Conservation (phyloP, 2,329 filamentous ascomycete genomes). For the Neophaeococcomyces aloes region DNA sequence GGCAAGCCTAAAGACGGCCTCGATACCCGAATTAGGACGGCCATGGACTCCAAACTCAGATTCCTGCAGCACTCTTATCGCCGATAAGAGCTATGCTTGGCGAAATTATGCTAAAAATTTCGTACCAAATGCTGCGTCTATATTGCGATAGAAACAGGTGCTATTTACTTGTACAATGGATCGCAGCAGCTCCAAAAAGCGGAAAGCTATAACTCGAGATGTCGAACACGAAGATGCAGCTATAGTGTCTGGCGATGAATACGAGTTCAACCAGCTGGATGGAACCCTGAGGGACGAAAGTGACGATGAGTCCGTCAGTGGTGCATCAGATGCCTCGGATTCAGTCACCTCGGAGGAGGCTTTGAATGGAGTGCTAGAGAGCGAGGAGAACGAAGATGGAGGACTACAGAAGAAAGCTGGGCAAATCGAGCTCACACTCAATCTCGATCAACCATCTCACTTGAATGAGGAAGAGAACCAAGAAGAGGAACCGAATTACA, state of each 20-base stretch:
- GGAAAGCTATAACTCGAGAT: slow-evolving; percentile 52
- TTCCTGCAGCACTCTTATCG: neutral
- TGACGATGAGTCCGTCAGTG: slow-evolving; percentile 5
- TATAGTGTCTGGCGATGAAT: slow-evolving; percentile 51
- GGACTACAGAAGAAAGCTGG: slow-evolving; percentile 11
- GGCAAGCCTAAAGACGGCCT: neutral
- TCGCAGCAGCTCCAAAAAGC: slow-evolving; percentile 41
- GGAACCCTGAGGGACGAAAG: slow-evolving; percentile 33
- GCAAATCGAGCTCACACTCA: slow-evolving; percentile 9
- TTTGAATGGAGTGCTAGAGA: slow-evolving; percentile 39
- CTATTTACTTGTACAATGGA: slow-evolving; percentile 12
- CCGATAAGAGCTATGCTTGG: neutral
- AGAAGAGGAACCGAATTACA: slow-evolving; percentile 44
- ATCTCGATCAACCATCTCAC: neutral
- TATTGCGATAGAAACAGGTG: neutral
- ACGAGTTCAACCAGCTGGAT: slow-evolving; percentile 36
- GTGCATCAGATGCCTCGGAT: slow-evolving; percentile 5
- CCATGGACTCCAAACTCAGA: neutral
- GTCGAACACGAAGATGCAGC: slow-evolving; percentile 36
- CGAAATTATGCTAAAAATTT: neutral
- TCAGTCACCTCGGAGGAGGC: slow-evolving; percentile 43
- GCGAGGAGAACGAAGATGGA: slow-evolving; percentile 39
- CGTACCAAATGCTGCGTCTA: neutral
- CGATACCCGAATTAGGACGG: neutral
- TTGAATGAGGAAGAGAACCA: slow-evolving; percentile 29